Percentiles rank a stretch among this genome's conserved stretches.
Evolutionary conservation across 108 stramenopile genomes (phyloP).

Genomic region (Nitzschia sp.): DNA sequence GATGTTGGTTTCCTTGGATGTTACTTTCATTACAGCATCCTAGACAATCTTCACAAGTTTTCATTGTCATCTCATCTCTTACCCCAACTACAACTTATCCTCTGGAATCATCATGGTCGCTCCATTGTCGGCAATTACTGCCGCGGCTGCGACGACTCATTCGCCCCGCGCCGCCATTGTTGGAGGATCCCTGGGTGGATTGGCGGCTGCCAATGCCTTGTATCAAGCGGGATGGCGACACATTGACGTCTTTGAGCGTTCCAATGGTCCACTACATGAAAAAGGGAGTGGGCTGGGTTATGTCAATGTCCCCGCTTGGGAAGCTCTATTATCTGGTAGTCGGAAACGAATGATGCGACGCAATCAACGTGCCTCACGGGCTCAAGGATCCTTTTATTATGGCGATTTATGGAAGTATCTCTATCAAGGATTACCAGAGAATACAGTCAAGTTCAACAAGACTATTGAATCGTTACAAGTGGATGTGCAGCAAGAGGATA

Average conservation of each 20-base stretch:
- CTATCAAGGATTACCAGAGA: slow-evolving; percentile 2
- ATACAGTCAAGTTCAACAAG: slow-evolving; percentile 15
- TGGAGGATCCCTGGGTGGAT: slow-evolving; percentile 55
- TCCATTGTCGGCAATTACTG: not conserved
- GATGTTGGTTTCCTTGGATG: no score
- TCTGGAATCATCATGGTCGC: not conserved
- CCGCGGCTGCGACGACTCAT: not conserved
- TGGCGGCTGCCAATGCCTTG: slow-evolving; percentile 47
- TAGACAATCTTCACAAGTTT: no score
- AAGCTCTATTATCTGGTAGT: not conserved
- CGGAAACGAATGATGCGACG: slow-evolving; percentile 13
- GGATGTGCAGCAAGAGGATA: not conserved
- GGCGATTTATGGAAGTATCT: slow-evolving; percentile 27
- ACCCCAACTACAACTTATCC: no score
- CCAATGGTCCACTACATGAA: slow-evolving; percentile 1
- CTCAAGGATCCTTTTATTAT: slow-evolving; percentile 25
- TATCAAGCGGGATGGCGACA: slow-evolving; percentile 20
- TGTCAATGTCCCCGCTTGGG: slow-evolving; percentile 27
- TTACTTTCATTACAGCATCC: no score
- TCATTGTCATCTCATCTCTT: no score
- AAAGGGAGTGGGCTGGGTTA: slow-evolving; percentile 27
- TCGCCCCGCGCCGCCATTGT: slow-evolving; percentile 37
- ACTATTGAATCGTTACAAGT: not conserved
- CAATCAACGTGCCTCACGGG: slow-evolving; percentile 8
- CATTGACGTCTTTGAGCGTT: slow-evolving; percentile 59